Evolutionary conservation across 2,329 filamentous ascomycete genomes (phyloP).

Genomic region (Neofusicoccum sp.): DNA sequence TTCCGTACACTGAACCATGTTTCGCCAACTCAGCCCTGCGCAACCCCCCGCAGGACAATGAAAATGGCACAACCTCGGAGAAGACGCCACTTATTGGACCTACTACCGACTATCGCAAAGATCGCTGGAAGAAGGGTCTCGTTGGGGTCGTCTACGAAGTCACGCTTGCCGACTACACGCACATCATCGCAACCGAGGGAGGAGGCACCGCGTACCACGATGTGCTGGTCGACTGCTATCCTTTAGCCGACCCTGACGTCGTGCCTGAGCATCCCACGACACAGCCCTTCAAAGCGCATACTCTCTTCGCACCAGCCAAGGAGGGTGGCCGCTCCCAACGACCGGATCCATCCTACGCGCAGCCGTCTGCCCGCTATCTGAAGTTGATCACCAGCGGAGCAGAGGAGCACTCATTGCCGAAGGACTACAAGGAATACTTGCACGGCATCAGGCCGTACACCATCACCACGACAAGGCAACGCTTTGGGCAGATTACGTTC

Average conservation of each 20-base stretch:
- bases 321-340: constrained; percentile 54
- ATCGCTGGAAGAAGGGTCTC: constrained; percentile 77
- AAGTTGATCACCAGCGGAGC: constrained; percentile 79
- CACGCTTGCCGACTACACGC: constrained; percentile 76
- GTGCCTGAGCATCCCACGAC: constrained; percentile 68
- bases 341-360: constrained; percentile 71
- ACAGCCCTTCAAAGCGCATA: constrained; percentile 76
- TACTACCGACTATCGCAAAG: constrained; percentile 51
- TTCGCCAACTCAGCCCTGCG: constrained; percentile 80
- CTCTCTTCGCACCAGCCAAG: constrained; percentile 69
- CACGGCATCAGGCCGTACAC: constrained; percentile 69
- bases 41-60: constrained; percentile 39
- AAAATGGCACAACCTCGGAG: constrained; percentile 32
- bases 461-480: constrained; percentile 68
- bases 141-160: constrained; percentile 97
- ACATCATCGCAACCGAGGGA: constrained; percentile 88
- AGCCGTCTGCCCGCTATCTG: constrained; percentile 82
- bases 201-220: constrained; percentile 85
- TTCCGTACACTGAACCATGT: constrained; percentile 88
- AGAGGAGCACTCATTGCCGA: constrained; percentile 75
- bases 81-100: constrained; percentile 29
- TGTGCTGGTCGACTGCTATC: constrained; percentile 75
- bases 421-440: constrained; percentile 76
- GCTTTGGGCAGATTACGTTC: constrained; percentile 66
- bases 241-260: constrained; percentile 59